Percentiles rank a stretch among this genome's conserved stretches.
phyloP scores from a whole-genome alignment of 192 early-diverging fungal species.

The Dissophora ornata region DNA sequence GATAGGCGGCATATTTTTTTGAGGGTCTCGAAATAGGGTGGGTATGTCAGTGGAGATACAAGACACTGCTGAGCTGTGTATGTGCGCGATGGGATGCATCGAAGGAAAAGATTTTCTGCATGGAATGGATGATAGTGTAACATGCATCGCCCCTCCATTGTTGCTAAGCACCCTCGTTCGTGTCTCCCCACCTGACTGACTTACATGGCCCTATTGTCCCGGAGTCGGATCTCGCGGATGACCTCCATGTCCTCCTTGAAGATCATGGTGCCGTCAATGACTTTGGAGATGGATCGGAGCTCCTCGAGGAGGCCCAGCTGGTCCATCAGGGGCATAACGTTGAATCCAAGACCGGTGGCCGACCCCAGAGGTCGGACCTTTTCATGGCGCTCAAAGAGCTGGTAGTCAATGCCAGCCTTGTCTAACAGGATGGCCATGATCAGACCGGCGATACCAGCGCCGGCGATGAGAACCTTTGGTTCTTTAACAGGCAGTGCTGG shows the following conservation, averaged over 20 bases:
- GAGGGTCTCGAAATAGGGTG: constrained; percentile 8
- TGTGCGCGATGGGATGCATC: too few relatives aligned
- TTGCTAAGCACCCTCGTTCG: too few relatives aligned
- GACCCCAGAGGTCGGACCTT: constrained; percentile 9
- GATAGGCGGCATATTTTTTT: not conserved
- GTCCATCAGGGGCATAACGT: constrained; percentile 44
- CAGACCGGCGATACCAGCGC: constrained; percentile 28
- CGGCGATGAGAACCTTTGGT: constrained; percentile 35
- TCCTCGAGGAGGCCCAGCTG: constrained; percentile 36
- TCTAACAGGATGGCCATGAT: constrained; percentile 32
- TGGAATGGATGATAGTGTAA: not conserved
- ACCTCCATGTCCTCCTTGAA: constrained; percentile 40
- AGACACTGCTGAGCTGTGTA: constrained; percentile 4
- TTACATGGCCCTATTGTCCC: constrained; percentile 25
- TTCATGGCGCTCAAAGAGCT: constrained; percentile 21
- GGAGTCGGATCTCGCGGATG: constrained; percentile 41
- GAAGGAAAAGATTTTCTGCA: not conserved
- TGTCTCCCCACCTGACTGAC: not conserved
- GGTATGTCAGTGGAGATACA: constrained; percentile 15
- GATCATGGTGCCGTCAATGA: constrained; percentile 28
- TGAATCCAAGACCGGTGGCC: constrained; percentile 17
- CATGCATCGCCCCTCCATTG: not conserved
- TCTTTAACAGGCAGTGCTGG: constrained; percentile 1
- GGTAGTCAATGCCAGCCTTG: constrained; percentile 25
- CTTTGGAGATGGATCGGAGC: constrained; percentile 21